Base-by-base conservation (phyloP, 441 rosid genomes). In the Brassica hybrid region DNA sequence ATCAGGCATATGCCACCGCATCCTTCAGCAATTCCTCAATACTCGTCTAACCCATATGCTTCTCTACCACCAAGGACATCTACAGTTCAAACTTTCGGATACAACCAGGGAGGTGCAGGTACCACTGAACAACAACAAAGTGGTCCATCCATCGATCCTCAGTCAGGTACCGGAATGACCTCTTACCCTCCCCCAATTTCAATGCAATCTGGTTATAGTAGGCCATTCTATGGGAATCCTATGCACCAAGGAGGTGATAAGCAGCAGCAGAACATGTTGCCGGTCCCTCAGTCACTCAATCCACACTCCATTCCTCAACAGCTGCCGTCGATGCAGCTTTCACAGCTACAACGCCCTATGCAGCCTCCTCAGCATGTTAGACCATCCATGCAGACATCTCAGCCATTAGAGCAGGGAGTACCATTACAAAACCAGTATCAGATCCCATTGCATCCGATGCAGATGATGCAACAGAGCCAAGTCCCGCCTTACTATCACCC, bases 11-110 rank as follows among this genome's bases (percentile, higher is more conserved):
- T 86, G 77, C 93, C 94, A 14, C 97, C 97, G 8, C 94, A 88
- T 79, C 98, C 97, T 74, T 93, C 94, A 56, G 87, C 92, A 21
- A 90, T 92, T 19, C 92, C 96, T 67, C 98, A 97, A 13, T 90
- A 88, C 83, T 86, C 98, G 61, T 88, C 98, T 72, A 86, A 87
- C 81, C 86, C 96, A 52, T 94, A 88, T 79, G 87, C 85, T 81
- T 67, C 91, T 66, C 83, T 86, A 34, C 83, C 90, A 12, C 72
- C 82, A 11, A 95, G 92, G 76, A 73, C 90, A 78, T 84, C 88
- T 64, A 82, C 85, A 67, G 82, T 89, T 56, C 97, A 86, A 72
- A 83, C 91, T 75, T 80, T 91, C 48, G 79, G 68, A 38, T 91
- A 88, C 82, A 84, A 85, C 83, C 91, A 85, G 78, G 71, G 84